Percentiles rank a stretch among this genome's conserved stretches.
These are phyloP conservation scores for Neurospora sp. DNA, from an alignment of 495 filamentous ascomycete genomes.

Conservation along the genomic window DNA sequence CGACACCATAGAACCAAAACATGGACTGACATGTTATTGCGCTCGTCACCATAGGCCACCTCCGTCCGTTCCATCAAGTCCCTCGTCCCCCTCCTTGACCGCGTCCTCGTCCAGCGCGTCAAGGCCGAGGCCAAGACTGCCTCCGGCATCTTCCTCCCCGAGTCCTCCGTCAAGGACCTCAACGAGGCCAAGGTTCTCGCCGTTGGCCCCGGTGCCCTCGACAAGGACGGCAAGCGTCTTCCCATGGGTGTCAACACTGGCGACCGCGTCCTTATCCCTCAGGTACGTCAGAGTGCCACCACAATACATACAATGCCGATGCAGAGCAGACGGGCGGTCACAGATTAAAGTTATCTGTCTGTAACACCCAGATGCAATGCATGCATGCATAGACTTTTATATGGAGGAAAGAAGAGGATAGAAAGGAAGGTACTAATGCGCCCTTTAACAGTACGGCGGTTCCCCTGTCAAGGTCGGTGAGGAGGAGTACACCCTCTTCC, in stretches of 20 bases:
- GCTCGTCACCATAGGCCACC: slow-evolving; percentile 35
- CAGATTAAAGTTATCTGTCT: slow-evolving; percentile 5
- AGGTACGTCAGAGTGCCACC: slow-evolving; percentile 48
- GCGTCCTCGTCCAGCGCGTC: slow-evolving; percentile 94
- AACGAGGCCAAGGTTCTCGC: slow-evolving; percentile 95
- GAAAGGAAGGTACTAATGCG: slow-evolving; percentile 21
- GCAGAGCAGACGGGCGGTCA: background rate
- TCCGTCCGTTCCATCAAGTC: slow-evolving; percentile 91
- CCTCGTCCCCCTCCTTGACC: slow-evolving; percentile 94
- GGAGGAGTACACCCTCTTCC: slow-evolving; percentile 90
- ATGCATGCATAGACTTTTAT: background rate
- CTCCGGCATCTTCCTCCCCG: slow-evolving; percentile 91
- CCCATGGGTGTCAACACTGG: slow-evolving; percentile 69
- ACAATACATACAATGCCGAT: background rate
- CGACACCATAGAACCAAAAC: background rate
- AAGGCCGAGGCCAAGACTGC: slow-evolving; percentile 96
- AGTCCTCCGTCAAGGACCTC: slow-evolving; percentile 93
- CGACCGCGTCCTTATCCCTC: slow-evolving; percentile 93
- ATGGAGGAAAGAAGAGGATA: background rate
- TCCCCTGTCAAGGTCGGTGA: slow-evolving; percentile 95
- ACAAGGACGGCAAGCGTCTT: slow-evolving; percentile 80
- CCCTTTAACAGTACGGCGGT: slow-evolving; percentile 66
- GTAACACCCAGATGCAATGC: background rate
- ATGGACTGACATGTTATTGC: background rate
- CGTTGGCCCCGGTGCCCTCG: slow-evolving; percentile 78